Base-by-base conservation (phyloP, 1,139 yeast genomes). In the Candida buenavistaensis region DNA sequence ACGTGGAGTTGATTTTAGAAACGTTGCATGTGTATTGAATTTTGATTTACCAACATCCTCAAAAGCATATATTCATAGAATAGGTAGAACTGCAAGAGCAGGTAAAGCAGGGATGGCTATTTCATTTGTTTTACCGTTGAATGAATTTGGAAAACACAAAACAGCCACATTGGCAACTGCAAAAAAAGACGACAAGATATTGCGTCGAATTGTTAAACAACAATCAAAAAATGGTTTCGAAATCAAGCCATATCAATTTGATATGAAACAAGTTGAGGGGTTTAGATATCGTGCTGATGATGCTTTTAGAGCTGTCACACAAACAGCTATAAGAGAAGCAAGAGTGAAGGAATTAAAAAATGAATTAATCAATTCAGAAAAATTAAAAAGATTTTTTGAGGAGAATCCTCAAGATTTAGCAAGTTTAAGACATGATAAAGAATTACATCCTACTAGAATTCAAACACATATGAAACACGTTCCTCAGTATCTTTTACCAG, bases 1-100 rank as follows among this genome's bases (percentile, higher is more conserved):
- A 21, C 79, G 99, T 60, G 98, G 99, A 52, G 95, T 94, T 25
- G 99, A 94, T 62, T 94, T 94, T 69, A 82, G 78, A 51, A 90
- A 92, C 52, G 97, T 94, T 43, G 94, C 97, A 12, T 92, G 97
- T 65, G 98, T 94, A 4, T 69, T 94, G 45, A 94, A 94, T 62
- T 94, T 94, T 57, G 99, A 94, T 58, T 69, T 94, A 47, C 98
- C 99, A 28, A 76, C 88, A 3, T 81, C 95, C 5, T 82, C 97
- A 4, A 84, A 84, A 54, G 80, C 96, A 5, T 94, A 94, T 55
- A 82, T 89, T 27, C 99, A 94, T 60, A 78, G 99, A 56, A 78
- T 94, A 31, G 99, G 99, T 34, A 81, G 99, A 68, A 92, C 99
- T 2, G 98, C 98, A 4, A 80, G 99, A 61, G 98, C 96, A 5